Conservation (phyloP, 2,329 filamentous ascomycete genomes). For the Penicillium fuscoglaucum region DNA sequence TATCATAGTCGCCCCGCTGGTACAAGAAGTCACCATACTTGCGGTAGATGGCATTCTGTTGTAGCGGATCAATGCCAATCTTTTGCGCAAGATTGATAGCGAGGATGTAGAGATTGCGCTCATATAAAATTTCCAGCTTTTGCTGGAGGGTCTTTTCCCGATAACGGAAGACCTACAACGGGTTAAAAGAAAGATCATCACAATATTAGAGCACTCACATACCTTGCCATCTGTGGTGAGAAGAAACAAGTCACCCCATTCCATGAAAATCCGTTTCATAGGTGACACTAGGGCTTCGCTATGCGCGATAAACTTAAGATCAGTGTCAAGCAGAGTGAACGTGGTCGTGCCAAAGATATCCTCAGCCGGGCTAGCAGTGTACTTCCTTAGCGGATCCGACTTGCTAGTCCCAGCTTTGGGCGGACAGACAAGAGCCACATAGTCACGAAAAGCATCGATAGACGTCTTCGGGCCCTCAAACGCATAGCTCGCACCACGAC, state of each 20-base stretch:
- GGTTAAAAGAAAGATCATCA: conserved; percentile 18
- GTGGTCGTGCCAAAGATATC: conserved; percentile 82
- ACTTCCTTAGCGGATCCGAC: conserved; percentile 67
- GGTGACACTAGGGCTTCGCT: conserved; percentile 80
- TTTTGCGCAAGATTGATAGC: conserved; percentile 93
- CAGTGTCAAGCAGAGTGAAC: conserved; percentile 88
- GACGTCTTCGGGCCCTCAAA: conserved; percentile 89
- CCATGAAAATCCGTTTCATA: conserved; percentile 74
- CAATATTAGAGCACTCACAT: conserved; percentile 22
- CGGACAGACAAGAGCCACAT: conserved; percentile 82
- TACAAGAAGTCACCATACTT: conserved; percentile 94
- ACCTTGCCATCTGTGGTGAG: conserved; percentile 90
- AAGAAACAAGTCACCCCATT: conserved; percentile 92
- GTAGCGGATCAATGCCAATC: conserved; percentile 72
- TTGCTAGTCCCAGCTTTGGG: conserved; percentile 59
- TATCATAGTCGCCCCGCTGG: conserved; percentile 92
- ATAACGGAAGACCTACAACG: conserved; percentile 72
- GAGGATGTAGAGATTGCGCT: conserved; percentile 86
- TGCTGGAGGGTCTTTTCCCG: conserved; percentile 89
- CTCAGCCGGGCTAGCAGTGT: conserved; percentile 71
- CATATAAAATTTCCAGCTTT: conserved; percentile 88
- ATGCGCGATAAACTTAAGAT: conserved; percentile 85
- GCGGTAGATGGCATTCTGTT: conserved; percentile 89
- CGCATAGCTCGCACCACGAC: conserved; percentile 81
- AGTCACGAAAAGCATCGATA: conserved; percentile 76